phyloP scores from a whole-genome alignment of 2,329 filamentous ascomycete genomes.

The Pseudogymnoascus sp. region DNA sequence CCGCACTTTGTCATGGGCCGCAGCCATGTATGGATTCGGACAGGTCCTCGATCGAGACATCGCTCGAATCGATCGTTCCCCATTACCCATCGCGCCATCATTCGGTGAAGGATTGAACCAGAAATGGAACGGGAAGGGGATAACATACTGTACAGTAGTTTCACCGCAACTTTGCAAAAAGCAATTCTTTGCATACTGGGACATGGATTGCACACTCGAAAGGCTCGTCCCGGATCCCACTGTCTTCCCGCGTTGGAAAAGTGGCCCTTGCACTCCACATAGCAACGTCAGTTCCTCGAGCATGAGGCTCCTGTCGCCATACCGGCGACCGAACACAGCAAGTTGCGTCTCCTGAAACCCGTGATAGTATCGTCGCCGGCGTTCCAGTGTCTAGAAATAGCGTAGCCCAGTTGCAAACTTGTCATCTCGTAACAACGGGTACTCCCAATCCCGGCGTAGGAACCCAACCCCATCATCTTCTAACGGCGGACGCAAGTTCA shows the following conservation, averaged over 20 bases:
- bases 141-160: neutral
- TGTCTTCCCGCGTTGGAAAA: neutral
- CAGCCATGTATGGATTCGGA: neutral
- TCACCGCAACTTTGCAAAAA: neutral
- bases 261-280: neutral
- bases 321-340: neutral
- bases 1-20: neutral
- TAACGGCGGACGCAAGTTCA: neutral
- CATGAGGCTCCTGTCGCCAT: neutral
- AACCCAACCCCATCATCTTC: neutral
- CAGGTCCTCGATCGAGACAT: slow-evolving; percentile 1
- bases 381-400: neutral
- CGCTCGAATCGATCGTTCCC: neutral
- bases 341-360: neutral
- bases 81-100: neutral
- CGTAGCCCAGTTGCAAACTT: neutral
- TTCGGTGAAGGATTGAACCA: neutral
- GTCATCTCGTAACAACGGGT: neutral
- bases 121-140: neutral
- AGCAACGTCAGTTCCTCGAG: neutral
- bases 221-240: neutral
- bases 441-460: neutral
- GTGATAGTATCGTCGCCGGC: neutral
- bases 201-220: neutral
- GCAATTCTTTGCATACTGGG: neutral